Evolutionary conservation across 2,329 filamentous ascomycete species (phyloP), one percentile per base, ranked within the genome.

Genomic region (Clarireedia paspali): DNA sequence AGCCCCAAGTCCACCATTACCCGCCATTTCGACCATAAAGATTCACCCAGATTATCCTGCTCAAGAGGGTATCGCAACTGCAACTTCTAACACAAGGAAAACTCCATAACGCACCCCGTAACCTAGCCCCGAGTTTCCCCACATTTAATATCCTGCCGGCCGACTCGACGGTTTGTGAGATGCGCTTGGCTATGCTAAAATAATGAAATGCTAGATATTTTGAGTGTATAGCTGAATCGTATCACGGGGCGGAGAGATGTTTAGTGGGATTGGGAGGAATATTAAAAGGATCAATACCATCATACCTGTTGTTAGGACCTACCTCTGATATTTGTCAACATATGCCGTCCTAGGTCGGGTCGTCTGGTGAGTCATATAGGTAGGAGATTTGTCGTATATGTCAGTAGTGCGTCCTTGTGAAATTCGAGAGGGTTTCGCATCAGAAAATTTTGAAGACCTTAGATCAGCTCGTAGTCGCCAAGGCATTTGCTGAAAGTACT

Each of bases 291-390:
- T 47, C 26, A 47, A 60, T 52, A 53, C 60, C 50, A 53, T 50
- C 49, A 64, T 66, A 67, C 62, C 60, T 66, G 48, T 52, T 66
- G 47, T 53, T 64, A 47, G 50, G 57, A 67, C 65, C 58, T 64
- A 67, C 65, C 58, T 30, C 15, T 12, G 24, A 46, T 38, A 52
- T 26, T 14, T 10, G 27, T 45, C 17, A 17, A 5, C 42, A 23
- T 50, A 14, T 6, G 39, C 40, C 12, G 24, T 45, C 23, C 26
- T 15, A 20, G 24, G 14, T 14, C 24, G 12, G n/a, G 20, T 26
- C 14, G 44, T 20, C 6, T n/a, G 15, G 23, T 7, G 38, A 30
- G 17, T 44, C 15, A 24, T 30, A 27, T 24, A 23, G n/a, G 38
- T 55, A 4, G 14, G 15, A 6, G 23, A 34, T 1, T 42, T 15